Evolutionary conservation across 225 moss, liverwort and hornwort genomes (phyloP).

Genomic region (Pseudisothecium myosuroides): DNA sequence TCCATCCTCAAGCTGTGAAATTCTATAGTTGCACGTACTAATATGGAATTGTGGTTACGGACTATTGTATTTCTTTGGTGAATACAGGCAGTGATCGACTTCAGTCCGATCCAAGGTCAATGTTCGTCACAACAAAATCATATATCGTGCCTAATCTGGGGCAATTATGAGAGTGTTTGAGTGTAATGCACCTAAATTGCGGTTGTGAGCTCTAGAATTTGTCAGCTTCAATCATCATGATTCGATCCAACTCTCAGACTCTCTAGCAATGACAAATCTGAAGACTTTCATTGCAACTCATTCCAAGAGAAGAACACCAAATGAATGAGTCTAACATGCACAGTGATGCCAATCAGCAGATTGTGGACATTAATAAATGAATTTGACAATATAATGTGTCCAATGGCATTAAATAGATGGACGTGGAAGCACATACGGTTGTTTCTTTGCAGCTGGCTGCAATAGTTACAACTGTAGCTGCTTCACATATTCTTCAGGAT

Average conservation of each 20-base stretch:
- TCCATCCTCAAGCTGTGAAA: neutral
- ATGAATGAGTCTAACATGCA: neutral
- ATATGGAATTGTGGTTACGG: neutral
- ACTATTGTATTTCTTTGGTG: neutral
- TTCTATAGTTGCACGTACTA: neutral
- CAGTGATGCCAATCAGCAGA: neutral
- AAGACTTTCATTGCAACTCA: neutral
- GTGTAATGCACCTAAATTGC: neutral
- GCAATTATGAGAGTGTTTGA: too few species aligned
- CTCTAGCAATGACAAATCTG: neutral
- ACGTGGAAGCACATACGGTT: neutral
- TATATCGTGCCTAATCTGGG: neutral
- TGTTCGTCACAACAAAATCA: neutral
- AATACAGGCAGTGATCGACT: neutral
- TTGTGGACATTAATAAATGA: neutral
- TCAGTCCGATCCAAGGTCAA: neutral
- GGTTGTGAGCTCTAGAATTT: neutral
- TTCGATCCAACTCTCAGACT: neutral
- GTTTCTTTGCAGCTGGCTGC: neutral
- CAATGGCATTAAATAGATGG: neutral
- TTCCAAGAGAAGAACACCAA: neutral
- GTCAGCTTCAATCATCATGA: neutral
- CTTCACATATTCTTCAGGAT: neutral
- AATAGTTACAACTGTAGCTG: neutral
- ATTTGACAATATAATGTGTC: neutral